Evolutionary conservation across 176 grass and related monocot species (phyloP).

Genomic region (Avena sativa): DNA sequence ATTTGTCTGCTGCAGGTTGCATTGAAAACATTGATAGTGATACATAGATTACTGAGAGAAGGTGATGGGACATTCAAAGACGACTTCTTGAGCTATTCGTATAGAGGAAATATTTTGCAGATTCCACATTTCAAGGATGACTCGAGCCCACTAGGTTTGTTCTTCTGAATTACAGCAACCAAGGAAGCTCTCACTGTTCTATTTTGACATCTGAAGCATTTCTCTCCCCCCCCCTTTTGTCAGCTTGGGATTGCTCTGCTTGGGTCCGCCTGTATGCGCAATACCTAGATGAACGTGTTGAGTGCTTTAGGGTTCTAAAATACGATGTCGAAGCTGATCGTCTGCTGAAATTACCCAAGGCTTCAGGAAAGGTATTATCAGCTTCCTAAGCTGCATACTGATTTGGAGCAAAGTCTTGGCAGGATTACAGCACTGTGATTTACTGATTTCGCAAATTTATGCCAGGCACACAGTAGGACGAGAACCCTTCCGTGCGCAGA

Average conservation of each 20-base stretch:
- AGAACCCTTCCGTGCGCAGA: conserved; percentile 72
- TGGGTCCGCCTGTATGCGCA: conserved; percentile 87
- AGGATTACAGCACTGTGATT: background rate
- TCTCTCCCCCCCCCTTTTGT: background rate
- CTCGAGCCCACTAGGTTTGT: conserved; percentile 83
- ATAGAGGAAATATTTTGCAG: conserved; percentile 83
- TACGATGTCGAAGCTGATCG: conserved; percentile 89
- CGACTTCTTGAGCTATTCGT: conserved; percentile 84
- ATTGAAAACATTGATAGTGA: conserved; percentile 90
- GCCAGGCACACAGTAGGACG: conserved; percentile 89
- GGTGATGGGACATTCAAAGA: conserved; percentile 88
- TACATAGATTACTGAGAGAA: conserved; percentile 87
- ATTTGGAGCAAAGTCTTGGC: background rate
- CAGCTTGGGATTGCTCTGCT: conserved; percentile 93
- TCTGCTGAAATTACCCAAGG: conserved; percentile 68
- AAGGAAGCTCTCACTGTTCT: background rate
- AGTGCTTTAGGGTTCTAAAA: conserved; percentile 81
- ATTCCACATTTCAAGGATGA: conserved; percentile 94
- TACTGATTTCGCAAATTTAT: conserved; percentile 40
- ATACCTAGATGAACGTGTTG: conserved; percentile 86
- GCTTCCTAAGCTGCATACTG: background rate
- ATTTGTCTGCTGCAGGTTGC: conserved; percentile 67
- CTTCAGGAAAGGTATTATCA: conserved; percentile 62
- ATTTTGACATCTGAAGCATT: conserved; percentile 1
- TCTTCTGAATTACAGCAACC: background rate